phyloP scores from a whole-genome alignment of 805 yeast species.

The Candida michaelii region DNA sequence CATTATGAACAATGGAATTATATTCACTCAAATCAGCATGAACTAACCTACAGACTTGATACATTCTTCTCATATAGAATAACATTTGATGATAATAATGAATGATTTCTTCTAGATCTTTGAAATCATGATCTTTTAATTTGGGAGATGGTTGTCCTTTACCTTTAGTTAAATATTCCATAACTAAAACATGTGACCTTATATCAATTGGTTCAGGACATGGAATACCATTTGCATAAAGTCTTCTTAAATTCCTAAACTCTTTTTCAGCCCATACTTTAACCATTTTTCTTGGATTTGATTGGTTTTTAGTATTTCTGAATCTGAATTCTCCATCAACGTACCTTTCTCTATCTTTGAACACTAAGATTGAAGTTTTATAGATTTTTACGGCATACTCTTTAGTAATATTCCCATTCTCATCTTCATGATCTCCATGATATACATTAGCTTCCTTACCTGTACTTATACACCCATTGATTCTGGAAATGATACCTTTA shows the following conservation, averaged over 20 bases:
- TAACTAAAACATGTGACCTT: constrained; percentile 85
- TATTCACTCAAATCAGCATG: constrained; percentile 98
- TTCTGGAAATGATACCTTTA: constrained; percentile 77
- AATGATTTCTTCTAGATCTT: constrained; percentile 62
- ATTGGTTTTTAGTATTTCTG: constrained; percentile 77
- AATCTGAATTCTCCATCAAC: constrained; percentile 96
- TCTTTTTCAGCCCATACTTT: constrained; percentile 99
- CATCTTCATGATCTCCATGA: constrained; percentile 66
- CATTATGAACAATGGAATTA: constrained; percentile 82
- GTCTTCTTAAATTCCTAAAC: constrained; percentile 85
- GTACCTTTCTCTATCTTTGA: constrained; percentile 93
- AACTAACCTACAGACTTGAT: constrained; percentile 82
- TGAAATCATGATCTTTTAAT: constrained; percentile 77
- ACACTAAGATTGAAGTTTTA: constrained; percentile 94
- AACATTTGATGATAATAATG: constrained; percentile 75
- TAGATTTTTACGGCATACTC: constrained; percentile 91
- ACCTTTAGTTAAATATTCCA: constrained; percentile 85
- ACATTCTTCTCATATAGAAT: constrained; percentile 82
- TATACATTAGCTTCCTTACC: constrained; percentile 99
- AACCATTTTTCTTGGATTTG: constrained; percentile 96
- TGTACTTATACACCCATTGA: constrained; percentile 92
- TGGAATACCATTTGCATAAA: constrained; percentile 78
- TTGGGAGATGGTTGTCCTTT: constrained; percentile 90
- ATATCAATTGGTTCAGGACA: constrained; percentile 91
- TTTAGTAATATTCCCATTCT: constrained; percentile 43